Evolutionary conservation across 2,329 filamentous ascomycete genomes (phyloP), one percentile per base, ranked within the genome.

Genomic region (Fusarium keratoplasticum): DNA sequence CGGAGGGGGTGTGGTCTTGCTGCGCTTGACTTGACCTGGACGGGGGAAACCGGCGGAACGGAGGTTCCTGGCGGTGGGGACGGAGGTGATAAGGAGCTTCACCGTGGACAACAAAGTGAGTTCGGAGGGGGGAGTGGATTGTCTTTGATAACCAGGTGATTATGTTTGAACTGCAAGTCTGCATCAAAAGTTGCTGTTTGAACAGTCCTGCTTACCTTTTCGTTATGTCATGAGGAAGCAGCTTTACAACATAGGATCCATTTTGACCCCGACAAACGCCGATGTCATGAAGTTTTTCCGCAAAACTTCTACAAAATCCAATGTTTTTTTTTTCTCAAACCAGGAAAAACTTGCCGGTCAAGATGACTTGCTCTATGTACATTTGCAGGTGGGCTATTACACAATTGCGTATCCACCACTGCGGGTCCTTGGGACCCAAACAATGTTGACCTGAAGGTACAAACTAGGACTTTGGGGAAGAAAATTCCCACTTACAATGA

Each of bases 391-490:
- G 9, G 27, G 16, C 55, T 60, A 74, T 74, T 75, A 75, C 72
- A 72, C 72, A 74, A 74, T 75, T 52, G 60, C 50, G 65, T 75
- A 73, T 70, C 72, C 72, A 74, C 72, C 52, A 22, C 42, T 40
- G 72, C 65, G 72, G 72, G 72, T 70, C 66, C 16, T 11, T 33
- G 27, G 18, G 25, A 50, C 31, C 42, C 60, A 62, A 52, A 29
- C 16, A 36, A 25, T 36, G 54, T 58, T 58, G 31, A 58, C 31
- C 3, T 36, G 31, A 22, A 16, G 20, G 54, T 38, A 36, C 33
- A 36, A 25, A 58, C 20, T 13, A 36, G 33, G 33, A 25, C 54
- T 14, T 57, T 64, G 61, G 58, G 52, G 64, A 52, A 67, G 8
- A 22, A 50, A 58, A 38, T 25, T 25, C 31, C 52, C 52, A 22